Conservation (phyloP, 2,329 filamentous ascomycete species). For the Coniochaeta sp. region DNA sequence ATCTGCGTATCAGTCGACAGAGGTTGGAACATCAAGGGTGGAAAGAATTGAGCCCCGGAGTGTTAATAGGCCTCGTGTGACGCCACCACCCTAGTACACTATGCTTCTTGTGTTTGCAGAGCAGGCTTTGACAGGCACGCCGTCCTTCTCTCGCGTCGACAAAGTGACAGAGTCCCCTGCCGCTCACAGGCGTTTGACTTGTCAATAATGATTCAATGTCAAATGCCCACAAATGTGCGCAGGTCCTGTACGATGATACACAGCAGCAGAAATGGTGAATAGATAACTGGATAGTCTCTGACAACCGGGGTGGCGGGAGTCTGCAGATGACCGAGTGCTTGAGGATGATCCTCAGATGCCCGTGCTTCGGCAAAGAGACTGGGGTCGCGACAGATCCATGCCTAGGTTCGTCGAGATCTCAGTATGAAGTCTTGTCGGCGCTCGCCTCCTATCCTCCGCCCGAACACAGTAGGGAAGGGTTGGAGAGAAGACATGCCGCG, state of each 20-base stretch:
- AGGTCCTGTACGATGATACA: not conserved
- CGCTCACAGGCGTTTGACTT: not conserved
- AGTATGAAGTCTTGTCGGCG: not conserved
- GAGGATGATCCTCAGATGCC: not conserved
- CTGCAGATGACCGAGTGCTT: not conserved
- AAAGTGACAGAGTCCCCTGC: not conserved
- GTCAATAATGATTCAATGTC: not conserved
- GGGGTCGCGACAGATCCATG: not conserved
- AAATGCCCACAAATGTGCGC: not conserved
- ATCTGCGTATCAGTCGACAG: not conserved
- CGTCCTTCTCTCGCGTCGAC: not conserved
- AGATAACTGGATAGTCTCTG: not conserved
- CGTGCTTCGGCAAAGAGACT: not conserved
- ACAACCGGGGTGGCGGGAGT: not conserved
- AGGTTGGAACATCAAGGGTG: not conserved
- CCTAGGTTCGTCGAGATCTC: not conserved
- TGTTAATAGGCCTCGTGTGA: not conserved
- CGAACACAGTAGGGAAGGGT: not conserved
- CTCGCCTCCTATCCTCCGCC: not conserved
- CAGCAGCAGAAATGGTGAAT: not conserved
- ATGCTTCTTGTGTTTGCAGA: not conserved
- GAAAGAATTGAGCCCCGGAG: not conserved
- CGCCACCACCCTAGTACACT: not conserved
- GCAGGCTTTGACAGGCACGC: not conserved
- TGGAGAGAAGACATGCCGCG: not conserved